Evolutionary conservation across 2,329 filamentous ascomycete genomes (phyloP).

Genomic region (Penicillium polonicum): DNA sequence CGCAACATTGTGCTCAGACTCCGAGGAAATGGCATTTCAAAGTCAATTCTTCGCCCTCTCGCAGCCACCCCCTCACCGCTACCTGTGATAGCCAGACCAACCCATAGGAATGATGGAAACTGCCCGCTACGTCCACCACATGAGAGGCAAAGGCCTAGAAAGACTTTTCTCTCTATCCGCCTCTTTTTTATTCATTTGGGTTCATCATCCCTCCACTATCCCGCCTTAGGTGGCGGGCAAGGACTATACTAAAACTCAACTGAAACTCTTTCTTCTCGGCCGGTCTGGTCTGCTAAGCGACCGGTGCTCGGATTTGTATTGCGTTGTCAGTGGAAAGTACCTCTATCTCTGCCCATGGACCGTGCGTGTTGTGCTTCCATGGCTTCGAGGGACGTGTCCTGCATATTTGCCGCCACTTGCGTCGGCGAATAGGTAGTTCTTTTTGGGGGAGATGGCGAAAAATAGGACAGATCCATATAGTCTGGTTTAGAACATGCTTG

Average conservation of each 20-base stretch:
- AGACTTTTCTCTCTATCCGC: neutral
- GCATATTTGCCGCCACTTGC: slow-evolving; percentile 18
- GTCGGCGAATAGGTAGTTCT: neutral
- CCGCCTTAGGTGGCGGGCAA: neutral
- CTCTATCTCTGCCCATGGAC: neutral
- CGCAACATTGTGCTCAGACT: slow-evolving; percentile 4
- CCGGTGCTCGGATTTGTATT: slow-evolving; percentile 13
- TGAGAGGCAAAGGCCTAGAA: slow-evolving; percentile 7
- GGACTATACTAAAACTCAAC: slow-evolving; percentile 1
- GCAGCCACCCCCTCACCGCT: slow-evolving; percentile 17
- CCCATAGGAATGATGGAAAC: neutral
- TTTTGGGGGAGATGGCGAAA: neutral
- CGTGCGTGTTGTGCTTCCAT: slow-evolving; percentile 1
- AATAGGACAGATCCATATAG: slow-evolving; percentile 5
- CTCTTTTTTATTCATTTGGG: neutral
- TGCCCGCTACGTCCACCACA: neutral
- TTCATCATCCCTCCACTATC: neutral
- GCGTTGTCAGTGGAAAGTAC: slow-evolving; percentile 18
- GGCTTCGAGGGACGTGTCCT: slow-evolving; percentile 17
- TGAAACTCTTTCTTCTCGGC: slow-evolving; percentile 4
- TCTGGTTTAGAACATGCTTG: neutral
- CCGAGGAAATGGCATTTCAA: slow-evolving; percentile 2
- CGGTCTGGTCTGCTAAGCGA: slow-evolving; percentile 2
- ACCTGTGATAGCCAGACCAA: slow-evolving; percentile 4
- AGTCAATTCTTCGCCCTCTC: slow-evolving; percentile 18